phyloP scores from a whole-genome alignment of 2,329 filamentous ascomycete genomes.

The Lizonia empirigonia region DNA sequence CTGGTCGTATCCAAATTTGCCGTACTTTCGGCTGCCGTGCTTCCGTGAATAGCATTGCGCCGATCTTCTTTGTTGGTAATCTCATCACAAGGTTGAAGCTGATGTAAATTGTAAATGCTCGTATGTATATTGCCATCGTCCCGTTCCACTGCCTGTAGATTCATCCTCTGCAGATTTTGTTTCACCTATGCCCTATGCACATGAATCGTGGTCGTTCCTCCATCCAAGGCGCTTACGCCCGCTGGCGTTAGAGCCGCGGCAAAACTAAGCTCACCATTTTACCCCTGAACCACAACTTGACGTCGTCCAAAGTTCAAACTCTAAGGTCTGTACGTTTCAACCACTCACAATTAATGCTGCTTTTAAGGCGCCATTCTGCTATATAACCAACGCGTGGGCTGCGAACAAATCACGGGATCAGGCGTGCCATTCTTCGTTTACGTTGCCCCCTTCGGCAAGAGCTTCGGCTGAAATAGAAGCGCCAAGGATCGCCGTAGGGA shows the following conservation, averaged over 20 bases:
- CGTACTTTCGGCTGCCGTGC: slow-evolving; percentile 7
- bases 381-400: neutral
- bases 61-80: slow-evolving; percentile 1
- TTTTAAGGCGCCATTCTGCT: slow-evolving; percentile 1
- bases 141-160: slow-evolving; percentile 4
- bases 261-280: slow-evolving; percentile 6
- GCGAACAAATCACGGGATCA: neutral
- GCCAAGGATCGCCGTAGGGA: slow-evolving; percentile 10
- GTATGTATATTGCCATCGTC: slow-evolving; percentile 1
- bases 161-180: slow-evolving; percentile 11
- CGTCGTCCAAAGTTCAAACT: slow-evolving; percentile 1
- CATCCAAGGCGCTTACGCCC: slow-evolving; percentile 8
- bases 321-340: neutral
- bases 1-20: slow-evolving; percentile 12
- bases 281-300: slow-evolving; percentile 15
- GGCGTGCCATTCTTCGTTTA: slow-evolving; percentile 17
- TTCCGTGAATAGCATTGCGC: slow-evolving; percentile 15
- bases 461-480: slow-evolving; percentile 6
- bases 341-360: slow-evolving; percentile 4
- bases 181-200: slow-evolving; percentile 11
- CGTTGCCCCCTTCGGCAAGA: slow-evolving; percentile 11
- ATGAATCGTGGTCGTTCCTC: slow-evolving; percentile 10
- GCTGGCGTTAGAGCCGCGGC: slow-evolving; percentile 6
- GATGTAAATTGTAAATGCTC: neutral
- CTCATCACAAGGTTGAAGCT: slow-evolving; percentile 11